Conservation (phyloP, 2,329 filamentous ascomycete genomes). For the Trichophyton verrucosum region DNA sequence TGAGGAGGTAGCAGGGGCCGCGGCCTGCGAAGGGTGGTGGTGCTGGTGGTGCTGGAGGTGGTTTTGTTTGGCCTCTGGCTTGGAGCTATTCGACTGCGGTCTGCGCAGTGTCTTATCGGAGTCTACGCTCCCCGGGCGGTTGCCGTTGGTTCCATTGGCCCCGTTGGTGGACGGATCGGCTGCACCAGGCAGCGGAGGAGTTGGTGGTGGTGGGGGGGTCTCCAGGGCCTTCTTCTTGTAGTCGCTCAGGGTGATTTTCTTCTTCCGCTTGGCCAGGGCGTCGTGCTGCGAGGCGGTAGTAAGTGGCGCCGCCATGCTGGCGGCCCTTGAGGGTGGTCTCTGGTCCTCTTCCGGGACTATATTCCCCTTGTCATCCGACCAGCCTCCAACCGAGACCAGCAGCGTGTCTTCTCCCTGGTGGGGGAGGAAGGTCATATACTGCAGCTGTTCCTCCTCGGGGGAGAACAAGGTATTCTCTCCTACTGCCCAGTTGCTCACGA, state of each 20-base stretch:
- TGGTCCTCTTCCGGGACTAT: constrained; percentile 31
- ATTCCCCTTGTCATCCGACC: constrained; percentile 39
- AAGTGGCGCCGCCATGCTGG: constrained; percentile 27
- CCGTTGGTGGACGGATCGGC: background rate
- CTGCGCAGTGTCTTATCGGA: background rate
- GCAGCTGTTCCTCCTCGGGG: constrained; percentile 44
- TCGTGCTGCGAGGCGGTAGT: constrained; percentile 27
- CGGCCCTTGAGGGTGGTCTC: constrained; percentile 21
- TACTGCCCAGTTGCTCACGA: constrained; percentile 37
- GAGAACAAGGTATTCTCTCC: constrained; percentile 42
- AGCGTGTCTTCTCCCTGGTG: constrained; percentile 44
- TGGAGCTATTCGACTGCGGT: background rate
- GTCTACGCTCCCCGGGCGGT: background rate
- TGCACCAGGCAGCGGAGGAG: background rate
- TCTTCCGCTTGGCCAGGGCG: constrained; percentile 35
- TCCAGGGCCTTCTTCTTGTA: constrained; percentile 46
- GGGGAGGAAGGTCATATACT: constrained; percentile 51
- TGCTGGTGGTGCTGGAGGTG: too few species aligned
- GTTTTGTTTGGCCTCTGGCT: constrained; percentile 11
- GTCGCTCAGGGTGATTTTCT: constrained; percentile 50
- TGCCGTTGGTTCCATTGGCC: background rate
- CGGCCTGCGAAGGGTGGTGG: too few species aligned
- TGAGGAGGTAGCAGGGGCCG: background rate
- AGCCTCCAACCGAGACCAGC: constrained; percentile 42
- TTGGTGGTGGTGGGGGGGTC: constrained; percentile 4